Percentiles rank a stretch among this genome's conserved stretches.
Conservation (phyloP, 805 yeast genomes). For the Wickerhamiella alocasiicola region DNA sequence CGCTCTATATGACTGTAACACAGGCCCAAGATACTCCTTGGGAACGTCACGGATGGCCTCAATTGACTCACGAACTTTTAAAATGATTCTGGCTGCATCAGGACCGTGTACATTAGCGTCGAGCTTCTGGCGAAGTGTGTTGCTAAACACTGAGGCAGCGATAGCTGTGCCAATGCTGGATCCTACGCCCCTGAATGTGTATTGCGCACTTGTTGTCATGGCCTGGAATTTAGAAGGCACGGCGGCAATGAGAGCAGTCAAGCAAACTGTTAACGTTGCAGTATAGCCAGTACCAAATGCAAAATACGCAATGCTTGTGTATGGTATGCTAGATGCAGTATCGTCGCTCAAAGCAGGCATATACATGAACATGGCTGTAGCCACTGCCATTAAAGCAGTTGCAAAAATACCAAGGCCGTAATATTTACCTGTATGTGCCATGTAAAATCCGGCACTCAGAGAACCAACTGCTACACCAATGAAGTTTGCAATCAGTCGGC, state of each 20-base stretch:
- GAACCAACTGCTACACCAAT: conserved; percentile 60
- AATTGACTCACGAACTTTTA: conserved; percentile 38
- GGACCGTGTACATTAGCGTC: conserved; percentile 24
- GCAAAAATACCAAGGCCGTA: conserved; percentile 35
- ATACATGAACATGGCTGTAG: conserved; percentile 16
- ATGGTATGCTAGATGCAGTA: conserved; percentile 44
- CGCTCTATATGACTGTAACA: conserved; percentile 34
- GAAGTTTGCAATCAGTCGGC: conserved; percentile 44
- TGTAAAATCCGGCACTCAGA: conserved; percentile 50
- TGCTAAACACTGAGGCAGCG: conserved; percentile 55
- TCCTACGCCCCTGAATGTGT: conserved; percentile 77
- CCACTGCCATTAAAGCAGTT: conserved; percentile 35
- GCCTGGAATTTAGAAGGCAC: conserved; percentile 65
- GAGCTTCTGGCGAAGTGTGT: conserved; percentile 29
- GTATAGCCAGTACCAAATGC: conserved; percentile 59
- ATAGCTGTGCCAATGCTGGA: conserved; percentile 72
- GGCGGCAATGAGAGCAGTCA: conserved; percentile 64
- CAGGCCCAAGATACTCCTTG: conserved; percentile 30
- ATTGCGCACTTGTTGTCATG: conserved; percentile 77
- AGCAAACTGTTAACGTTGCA: conserved; percentile 52
- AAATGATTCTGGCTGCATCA: conserved; percentile 34
- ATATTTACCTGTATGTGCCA: conserved; percentile 58
- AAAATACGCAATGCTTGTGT: conserved; percentile 27
- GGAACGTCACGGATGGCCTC: conserved; percentile 41
- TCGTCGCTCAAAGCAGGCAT: conserved; percentile 36